These are phyloP conservation scores for Tuber indicum DNA, from an alignment of 495 filamentous ascomycete genomes.

Conservation along the genomic window DNA sequence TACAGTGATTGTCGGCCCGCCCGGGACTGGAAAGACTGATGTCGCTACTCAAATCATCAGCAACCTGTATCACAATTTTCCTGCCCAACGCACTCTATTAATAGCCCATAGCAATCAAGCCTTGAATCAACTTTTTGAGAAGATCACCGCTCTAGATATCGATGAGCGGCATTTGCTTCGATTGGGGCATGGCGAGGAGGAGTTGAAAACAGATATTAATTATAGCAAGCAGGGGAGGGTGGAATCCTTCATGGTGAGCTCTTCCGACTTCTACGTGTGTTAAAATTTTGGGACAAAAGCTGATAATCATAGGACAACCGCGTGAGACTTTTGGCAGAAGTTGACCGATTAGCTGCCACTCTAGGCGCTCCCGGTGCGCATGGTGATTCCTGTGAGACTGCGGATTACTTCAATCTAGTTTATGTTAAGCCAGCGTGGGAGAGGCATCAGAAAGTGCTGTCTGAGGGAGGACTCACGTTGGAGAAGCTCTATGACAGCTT, in stretches of 20 bases:
- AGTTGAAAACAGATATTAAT: conserved; percentile 74
- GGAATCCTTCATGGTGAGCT: conserved; percentile 68
- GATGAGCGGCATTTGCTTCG: conserved; percentile 91
- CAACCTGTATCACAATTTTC: conserved; percentile 98
- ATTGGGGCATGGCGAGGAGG: conserved; percentile 90
- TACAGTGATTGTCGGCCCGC: conserved; percentile 89
- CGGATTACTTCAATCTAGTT: conserved; percentile 89
- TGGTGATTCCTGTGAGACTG: conserved; percentile 91
- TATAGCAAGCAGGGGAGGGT: conserved; percentile 95
- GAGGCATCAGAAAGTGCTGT: conserved; percentile 55
- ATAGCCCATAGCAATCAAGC: conserved; percentile 98
- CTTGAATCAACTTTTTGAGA: conserved; percentile 97
- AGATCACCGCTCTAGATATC: conserved; percentile 89
- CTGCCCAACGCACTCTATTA: conserved; percentile 80
- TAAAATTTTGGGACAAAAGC: neutral
- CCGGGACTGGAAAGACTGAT: conserved; percentile 96
- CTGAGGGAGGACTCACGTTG: conserved; percentile 49
- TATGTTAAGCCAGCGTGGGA: conserved; percentile 85
- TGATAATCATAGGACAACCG: conserved; percentile 58
- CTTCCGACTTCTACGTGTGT: neutral
- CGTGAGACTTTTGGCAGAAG: conserved; percentile 68
- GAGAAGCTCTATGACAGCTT: conserved; percentile 65
- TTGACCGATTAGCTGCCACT: conserved; percentile 74
- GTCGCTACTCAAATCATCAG: conserved; percentile 98
- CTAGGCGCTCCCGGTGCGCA: conserved; percentile 85